Base-by-base conservation (phyloP, 2,329 filamentous ascomycete species). In the Fonsecaea pedrosoi region DNA sequence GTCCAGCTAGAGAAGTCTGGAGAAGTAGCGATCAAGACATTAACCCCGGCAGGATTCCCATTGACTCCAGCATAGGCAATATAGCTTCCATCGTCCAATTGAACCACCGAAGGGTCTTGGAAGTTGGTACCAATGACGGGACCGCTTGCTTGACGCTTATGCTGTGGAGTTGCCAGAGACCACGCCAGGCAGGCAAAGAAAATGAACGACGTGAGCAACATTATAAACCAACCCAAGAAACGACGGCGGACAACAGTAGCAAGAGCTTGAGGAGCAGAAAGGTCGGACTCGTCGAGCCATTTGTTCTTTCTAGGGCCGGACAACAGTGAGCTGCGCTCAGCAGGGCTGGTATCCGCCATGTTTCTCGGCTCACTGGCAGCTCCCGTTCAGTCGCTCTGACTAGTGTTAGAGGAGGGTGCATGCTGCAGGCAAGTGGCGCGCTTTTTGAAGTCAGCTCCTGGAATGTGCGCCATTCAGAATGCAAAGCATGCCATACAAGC, bases 21-120 rank as follows among this genome's bases (percentile, higher is more conserved):
- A 2, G 84, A 84, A 2, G 72, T 78, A 1, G 87, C 86, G 4
- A 85, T 80, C 70, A 87, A 86, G 9, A 89, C 78, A 62, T 85
- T 78, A n/a, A 79, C 77, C 56, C 79, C 81, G 50, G 81, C 65
- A 18, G 65, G 65, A 35, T 68, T 68, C 34, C 53, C 57, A 58
- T 64, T 68, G n/a, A 68, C 57, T 5, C 81, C 62, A 0, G 80
- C 84, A 72, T 87, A 88, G 9, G 86, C 82, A 70, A 87, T 85
- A 80, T 83, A 88, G 40, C 54, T 62, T 2, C 75, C 78, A 25
- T 80, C 82, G 64, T 80, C 76, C 21, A 75, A 82, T 69, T 82
- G 75, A 54, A 87, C 73, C 37, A 87, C 78, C 13, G 79, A 77
- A 6, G 86, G 86, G 69, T 88, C 85, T 10, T 86, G 80, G 72